Conservation (phyloP, 371 early-diverging fungal species). For the Parasitella parasitica region DNA sequence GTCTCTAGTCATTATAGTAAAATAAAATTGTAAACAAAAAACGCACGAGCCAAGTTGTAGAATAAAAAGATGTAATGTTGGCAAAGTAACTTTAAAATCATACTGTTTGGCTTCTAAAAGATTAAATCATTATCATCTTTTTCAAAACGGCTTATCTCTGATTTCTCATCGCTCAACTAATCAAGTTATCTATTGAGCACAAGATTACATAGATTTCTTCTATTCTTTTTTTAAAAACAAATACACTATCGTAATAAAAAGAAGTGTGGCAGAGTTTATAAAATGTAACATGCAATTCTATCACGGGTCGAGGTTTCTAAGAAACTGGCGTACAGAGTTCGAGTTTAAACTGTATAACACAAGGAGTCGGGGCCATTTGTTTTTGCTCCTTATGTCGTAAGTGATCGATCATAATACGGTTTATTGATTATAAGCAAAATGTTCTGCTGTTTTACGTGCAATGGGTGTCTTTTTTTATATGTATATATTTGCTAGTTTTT, state of each 20-base stretch:
- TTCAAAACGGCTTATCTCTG: background rate
- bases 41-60: conserved; percentile 21
- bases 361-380: conserved; percentile 15
- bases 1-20: conserved; percentile 12
- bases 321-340: conserved; percentile 15
- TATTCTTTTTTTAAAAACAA: too few relatives aligned
- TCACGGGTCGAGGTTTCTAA: conserved; percentile 22
- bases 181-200: conserved; percentile 7
- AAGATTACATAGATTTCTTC: conserved; percentile 11
- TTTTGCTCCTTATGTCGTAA: background rate
- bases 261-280: conserved; percentile 15
- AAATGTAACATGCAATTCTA: conserved; percentile 22
- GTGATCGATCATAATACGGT: background rate
- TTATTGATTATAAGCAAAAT: background rate
- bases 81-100: background rate
- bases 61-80: background rate
- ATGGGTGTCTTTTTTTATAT: too few relatives aligned
- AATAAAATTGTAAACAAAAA: conserved; percentile 8
- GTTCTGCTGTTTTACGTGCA: too few relatives aligned
- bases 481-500: background rate
- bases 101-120: too few relatives aligned
- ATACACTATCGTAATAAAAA: conserved; percentile 17
- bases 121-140: background rate
- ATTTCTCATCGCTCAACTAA: background rate
- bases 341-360: conserved; percentile 12